Evolutionary conservation across 371 early-diverging fungal genomes (phyloP).

Genomic region (Thermomucor indicae-seudaticae): DNA sequence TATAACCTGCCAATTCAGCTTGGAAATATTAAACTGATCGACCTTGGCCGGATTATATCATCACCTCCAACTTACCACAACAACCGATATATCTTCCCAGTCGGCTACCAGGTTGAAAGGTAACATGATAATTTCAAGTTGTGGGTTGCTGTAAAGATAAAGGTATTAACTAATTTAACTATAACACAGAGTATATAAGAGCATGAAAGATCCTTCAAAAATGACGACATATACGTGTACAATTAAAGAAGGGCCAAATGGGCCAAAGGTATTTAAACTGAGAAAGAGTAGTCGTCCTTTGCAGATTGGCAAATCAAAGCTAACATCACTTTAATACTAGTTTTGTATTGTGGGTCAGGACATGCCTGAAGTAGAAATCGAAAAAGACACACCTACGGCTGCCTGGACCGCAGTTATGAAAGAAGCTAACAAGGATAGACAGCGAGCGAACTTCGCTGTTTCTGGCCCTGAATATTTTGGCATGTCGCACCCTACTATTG

Average conservation of each 20-base stretch:
- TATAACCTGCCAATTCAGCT: constrained; percentile 70
- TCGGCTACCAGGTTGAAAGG: constrained; percentile 69
- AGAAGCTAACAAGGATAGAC: constrained; percentile 63
- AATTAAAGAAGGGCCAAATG: constrained; percentile 67
- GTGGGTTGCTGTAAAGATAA: neutral
- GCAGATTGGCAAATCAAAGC: no score
- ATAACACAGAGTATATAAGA: constrained; percentile 54
- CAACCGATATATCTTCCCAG: constrained; percentile 87
- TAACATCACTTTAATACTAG: constrained; percentile 13
- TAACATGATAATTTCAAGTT: no score
- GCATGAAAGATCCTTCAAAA: constrained; percentile 61
- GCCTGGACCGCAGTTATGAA: constrained; percentile 86
- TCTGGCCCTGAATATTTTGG: constrained; percentile 93
- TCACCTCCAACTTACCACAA: constrained; percentile 77
- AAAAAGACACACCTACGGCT: constrained; percentile 78
- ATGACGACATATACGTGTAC: constrained; percentile 65
- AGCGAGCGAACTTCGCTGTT: constrained; percentile 69
- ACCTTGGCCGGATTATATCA: constrained; percentile 69
- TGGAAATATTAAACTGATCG: constrained; percentile 66
- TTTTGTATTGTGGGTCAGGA: constrained; percentile 78
- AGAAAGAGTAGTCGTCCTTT: no score
- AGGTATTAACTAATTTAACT: neutral
- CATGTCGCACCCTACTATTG: constrained; percentile 80
- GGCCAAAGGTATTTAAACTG: constrained; percentile 61
- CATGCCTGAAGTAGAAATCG: constrained; percentile 51